phyloP scores from a whole-genome alignment of 2,329 filamentous ascomycete genomes.

The Zasmidium angulare region DNA sequence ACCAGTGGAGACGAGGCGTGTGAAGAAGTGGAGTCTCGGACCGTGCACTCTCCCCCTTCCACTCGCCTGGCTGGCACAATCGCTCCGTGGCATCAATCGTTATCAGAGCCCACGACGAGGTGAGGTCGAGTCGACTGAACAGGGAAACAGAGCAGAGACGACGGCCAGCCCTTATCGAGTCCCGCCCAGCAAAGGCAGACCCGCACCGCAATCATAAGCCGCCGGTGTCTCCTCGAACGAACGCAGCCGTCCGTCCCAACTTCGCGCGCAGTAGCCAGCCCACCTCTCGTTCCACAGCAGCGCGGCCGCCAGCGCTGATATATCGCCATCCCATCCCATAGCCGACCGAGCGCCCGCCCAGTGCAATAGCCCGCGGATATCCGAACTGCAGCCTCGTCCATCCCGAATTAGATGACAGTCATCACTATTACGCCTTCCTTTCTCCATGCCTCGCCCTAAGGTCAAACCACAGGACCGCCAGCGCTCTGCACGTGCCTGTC shows the following conservation, averaged over 20 bases:
- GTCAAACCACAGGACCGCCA: constrained; percentile 19
- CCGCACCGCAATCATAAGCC: background rate
- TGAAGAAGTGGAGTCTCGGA: background rate
- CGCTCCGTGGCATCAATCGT: background rate
- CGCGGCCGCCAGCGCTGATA: background rate
- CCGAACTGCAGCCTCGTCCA: background rate
- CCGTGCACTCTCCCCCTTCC: background rate
- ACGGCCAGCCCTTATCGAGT: background rate
- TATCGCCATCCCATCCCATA: constrained; percentile 1
- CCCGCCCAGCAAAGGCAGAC: background rate
- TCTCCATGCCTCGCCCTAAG: constrained; percentile 26
- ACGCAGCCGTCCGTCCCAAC: background rate
- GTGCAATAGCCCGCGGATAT: background rate
- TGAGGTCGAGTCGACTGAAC: background rate
- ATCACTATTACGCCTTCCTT: no score
- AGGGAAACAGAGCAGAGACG: background rate
- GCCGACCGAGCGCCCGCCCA: no score
- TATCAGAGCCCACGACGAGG: background rate
- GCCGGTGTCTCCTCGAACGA: background rate
- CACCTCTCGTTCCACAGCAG: background rate
- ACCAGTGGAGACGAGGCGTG: background rate
- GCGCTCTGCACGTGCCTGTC: constrained; percentile 21
- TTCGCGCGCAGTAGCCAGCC: background rate
- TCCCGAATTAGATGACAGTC: no score
- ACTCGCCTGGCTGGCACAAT: background rate